Evolutionary conservation across 1,139 yeast genomes (phyloP), one percentile per base, ranked within the genome.

Genomic region (Suhomyces yuchorum): DNA sequence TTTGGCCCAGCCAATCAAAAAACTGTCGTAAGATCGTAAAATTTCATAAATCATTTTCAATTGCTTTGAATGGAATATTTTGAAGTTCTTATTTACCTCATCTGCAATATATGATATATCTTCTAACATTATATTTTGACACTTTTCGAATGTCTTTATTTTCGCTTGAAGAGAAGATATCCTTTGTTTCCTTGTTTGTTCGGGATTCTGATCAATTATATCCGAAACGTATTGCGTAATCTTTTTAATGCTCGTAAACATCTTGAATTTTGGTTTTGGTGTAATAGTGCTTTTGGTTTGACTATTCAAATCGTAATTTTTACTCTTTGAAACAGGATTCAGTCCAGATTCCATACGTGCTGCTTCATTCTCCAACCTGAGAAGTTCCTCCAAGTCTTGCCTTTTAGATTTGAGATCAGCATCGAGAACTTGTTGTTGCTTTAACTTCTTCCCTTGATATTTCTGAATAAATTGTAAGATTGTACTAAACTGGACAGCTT

Each of bases 401-500:
- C 66, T 64, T 49, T 78, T 79, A 17, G 77, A 75, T 19, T 67
- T 70, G 33, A 89, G 60, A 28, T 82, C 81, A 40, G 76, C 73
- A 24, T 79, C 80, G 11, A 90, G 74, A 54, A 87, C 65, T 42
- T 76, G 80, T 43, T 78, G 72, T 62, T 92, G 98, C 12, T 84
- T 70, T 9, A 81, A 70, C 62, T 93, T 92, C 56, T 84, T 77
- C 38, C 79, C 76, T 47, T 92, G 82, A 62, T 80, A 92, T 58
- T 84, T 85, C 42, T 86, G 75, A 14, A 92, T 81, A 39, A 81
- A 79, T 42, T 87, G 78, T 1, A 87, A 81, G 0, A 86, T 84
- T 5, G 77, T 75, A 0, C 95, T 82, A 66, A 86, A 84, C 58
- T 87, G 90, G 12, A 87, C 91, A 15, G 88, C 81, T 61, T 92